Base-by-base conservation (phyloP, 176 grass and related monocot genomes). In the Rhynchospora pubera region DNA sequence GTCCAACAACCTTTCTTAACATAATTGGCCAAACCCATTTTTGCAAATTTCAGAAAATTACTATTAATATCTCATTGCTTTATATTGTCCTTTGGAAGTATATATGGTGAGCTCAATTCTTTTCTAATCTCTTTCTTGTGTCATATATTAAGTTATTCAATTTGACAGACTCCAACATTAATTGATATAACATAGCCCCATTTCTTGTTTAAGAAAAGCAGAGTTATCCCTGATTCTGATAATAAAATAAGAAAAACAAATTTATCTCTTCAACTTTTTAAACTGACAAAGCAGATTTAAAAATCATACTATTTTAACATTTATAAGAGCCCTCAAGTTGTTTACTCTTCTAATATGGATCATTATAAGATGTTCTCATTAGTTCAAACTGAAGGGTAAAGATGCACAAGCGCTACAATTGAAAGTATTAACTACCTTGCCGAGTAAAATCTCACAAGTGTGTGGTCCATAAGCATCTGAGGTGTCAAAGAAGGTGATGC, bases 401-500 rank as follows among this genome's bases (percentile, higher is more conserved):
- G 43, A 42, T 66, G 13, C 48, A 58, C 45, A 68, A 12, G 45
- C 3, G 7, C 28, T 30, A 64, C 9, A 28, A 28, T 28, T 1
- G 26, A 78, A 56, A 9, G 43, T 2, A n/a, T 39, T 0, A 44
- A 57, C 11, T 6, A 90, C 85, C 90, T 89, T 83, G 21, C 87
- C 87, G 7, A 89, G 4, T 19, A 92, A 71, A 43, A 87, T 6
- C 69, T 92, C 90, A 62, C 85, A 87, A 11, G 82, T 87, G 39
- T 84, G 28, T 0, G 65, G 74, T 3, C 90, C 87, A 26, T 89
- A 91, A 3, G 51, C 0, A 57, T 92, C 85, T 4, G 87, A 80
- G 60, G 87, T 89, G 62, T 92, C 90, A 60, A 92, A 77, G 57
- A 87, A 83, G 19, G 90, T 89, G 59, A 92, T 47, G 9, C 87